Evolutionary conservation across 805 yeast genomes (phyloP).

Genomic region (Candida silvatica): DNA sequence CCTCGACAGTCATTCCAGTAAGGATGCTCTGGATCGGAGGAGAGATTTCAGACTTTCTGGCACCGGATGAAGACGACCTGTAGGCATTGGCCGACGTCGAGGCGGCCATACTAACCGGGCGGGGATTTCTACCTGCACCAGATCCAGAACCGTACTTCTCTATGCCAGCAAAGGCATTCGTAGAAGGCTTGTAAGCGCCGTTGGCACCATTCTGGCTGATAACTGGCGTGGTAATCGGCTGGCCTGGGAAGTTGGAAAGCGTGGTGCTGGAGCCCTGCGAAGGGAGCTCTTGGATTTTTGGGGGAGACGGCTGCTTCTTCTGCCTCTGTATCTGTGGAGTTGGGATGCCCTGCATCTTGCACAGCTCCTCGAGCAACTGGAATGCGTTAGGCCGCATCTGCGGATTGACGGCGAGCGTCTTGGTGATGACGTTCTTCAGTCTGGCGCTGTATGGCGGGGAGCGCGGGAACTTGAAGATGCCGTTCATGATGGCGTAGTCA

Average conservation of each 20-base stretch:
- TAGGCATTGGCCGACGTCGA: neutral
- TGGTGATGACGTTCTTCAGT: conserved; percentile 54
- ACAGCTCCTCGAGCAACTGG: conserved; percentile 62
- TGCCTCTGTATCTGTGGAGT: conserved; percentile 9
- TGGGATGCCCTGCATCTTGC: conserved; percentile 46
- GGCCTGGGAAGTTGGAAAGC: neutral
- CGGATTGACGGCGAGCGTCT: conserved; percentile 58
- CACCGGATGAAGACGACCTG: neutral
- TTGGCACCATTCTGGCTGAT: neutral
- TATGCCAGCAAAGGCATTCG: neutral
- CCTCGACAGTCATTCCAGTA: conserved; percentile 23
- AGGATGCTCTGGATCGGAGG: conserved; percentile 19
- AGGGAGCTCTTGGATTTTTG: neutral
- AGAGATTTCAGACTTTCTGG: conserved; percentile 6
- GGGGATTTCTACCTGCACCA: neutral
- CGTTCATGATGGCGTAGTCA: conserved; percentile 55
- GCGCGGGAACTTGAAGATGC: conserved; percentile 43
- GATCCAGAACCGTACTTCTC: neutral
- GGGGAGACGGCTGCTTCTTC: neutral
- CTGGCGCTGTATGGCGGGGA: conserved; percentile 52
- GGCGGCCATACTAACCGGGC: too few species aligned
- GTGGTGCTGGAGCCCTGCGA: neutral
- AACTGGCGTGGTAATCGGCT: neutral
- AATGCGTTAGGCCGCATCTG: conserved; percentile 64
- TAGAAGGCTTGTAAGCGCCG: neutral